Base-by-base conservation (phyloP, 805 yeast species). In the Saccharomycopsis oosterbeekiorum region DNA sequence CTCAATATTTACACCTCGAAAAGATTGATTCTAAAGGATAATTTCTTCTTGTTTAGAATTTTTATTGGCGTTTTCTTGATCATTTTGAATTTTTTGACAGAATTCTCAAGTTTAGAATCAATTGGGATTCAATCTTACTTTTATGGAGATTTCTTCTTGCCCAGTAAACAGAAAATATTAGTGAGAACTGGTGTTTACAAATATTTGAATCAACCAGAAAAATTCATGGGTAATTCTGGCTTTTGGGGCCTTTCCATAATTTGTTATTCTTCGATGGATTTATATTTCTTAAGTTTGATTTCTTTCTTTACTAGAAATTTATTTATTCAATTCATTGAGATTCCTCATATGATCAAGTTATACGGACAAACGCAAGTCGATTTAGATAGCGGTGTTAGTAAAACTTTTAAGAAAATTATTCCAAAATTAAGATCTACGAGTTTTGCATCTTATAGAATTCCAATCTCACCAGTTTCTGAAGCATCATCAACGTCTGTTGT, bases 81-180 rank as follows among this genome's bases (percentile, higher is more conserved):
- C 15, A 66, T 78, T 8, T 75, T 88, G 36, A 96, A 88, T 67
- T 69, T 79, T 17, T 84, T 89, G 86, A 85, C 89, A 41, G 83
- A 86, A 66, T 67, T 77, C 26, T 86, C 89, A 37, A 86, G 88
- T 42, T 78, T 84, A 65, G 81, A 82, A 54, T 83, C 88, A 57
- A 83, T 88, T 65, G 93, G 93, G 1, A 86, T 86, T 64, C 87
- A 85, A 71, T 94, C 96, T n/a, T 88, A 94, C 94, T 88, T 88
- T 68, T 88, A 85, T 70, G 96, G 96, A 61, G 96, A 88, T 71
- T 88, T 88, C 72, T 88, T 88, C 72, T 74, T 86, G 62, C 83
- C 87, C 42, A 80, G 78, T 59, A 73, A 78, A 21, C 76, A 75
- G 26, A 76, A 76, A 60, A 76, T 76, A 65, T 76, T 88, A 66